A percentile compares a stretch with the other conserved stretches of the same genome.
Evolutionary conservation across 2,329 filamentous ascomycete genomes (phyloP).

Genomic region (Akanthomyces lecanii): DNA sequence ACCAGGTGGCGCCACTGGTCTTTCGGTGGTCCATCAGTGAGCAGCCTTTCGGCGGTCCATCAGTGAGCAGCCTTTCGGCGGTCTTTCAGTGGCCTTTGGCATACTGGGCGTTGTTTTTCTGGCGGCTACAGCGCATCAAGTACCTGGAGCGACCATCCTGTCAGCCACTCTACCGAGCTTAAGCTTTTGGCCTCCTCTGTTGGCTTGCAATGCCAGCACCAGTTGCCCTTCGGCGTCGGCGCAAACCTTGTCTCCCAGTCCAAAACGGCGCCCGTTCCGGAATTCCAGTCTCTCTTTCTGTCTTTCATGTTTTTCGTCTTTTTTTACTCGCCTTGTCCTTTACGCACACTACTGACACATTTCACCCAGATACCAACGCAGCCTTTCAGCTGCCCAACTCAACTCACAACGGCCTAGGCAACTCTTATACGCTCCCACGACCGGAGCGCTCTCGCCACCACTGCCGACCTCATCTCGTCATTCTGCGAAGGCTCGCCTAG

Average conservation of each 20-base stretch:
- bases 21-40: background rate
- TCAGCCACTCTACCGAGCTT: background rate
- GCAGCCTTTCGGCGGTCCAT: no score
- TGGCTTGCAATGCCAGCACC: no score
- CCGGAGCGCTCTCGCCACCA: background rate
- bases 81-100: background rate
- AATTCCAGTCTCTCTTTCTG: background rate
- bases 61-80: background rate
- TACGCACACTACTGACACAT: background rate
- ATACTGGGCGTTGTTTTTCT: background rate
- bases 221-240: background rate
- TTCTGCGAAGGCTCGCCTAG: constrained; percentile 52
- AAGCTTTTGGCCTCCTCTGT: background rate
- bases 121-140: background rate
- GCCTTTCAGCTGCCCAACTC: constrained; percentile 7
- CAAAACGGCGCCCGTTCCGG: background rate
- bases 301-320: background rate
- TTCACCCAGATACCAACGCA: background rate
- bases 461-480: background rate
- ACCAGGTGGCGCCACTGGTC: background rate
- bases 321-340: background rate
- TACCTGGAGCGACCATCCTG: background rate
- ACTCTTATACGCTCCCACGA: background rate
- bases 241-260: background rate
- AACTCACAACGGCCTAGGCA: constrained; percentile 3